A percentile compares a stretch with the other conserved stretches of the same genome.
Evolutionary conservation across 108 stramenopile genomes (phyloP).

Genomic region (Stephanodiscus triporus): DNA sequence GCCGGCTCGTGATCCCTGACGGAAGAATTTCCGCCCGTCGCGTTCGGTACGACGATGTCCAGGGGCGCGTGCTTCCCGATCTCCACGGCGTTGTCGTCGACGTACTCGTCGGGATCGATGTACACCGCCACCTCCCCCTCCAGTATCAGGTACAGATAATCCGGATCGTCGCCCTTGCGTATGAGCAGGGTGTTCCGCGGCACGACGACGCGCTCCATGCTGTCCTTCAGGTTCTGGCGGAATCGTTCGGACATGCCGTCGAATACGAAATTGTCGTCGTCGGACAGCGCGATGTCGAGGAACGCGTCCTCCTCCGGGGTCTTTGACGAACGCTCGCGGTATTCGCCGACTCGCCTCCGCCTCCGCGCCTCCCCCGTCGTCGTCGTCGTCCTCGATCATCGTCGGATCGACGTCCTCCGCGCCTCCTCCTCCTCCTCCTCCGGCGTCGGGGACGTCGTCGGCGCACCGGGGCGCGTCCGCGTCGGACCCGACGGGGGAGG

Average conservation of each 20-base stretch:
- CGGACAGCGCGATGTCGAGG: constrained; percentile 31
- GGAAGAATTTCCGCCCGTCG: neutral
- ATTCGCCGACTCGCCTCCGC: neutral
- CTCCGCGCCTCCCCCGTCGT: neutral
- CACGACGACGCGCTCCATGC: constrained; percentile 32
- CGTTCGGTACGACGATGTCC: constrained; percentile 26
- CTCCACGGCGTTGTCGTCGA: constrained; percentile 42
- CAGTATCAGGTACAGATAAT: constrained; percentile 37
- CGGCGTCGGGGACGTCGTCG: neutral
- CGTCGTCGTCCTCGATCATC: neutral
- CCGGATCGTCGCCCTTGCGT: constrained; percentile 29
- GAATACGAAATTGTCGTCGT: constrained; percentile 43
- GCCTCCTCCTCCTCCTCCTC: neutral
- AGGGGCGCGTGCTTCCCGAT: constrained; percentile 33
- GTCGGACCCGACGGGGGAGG: neutral
- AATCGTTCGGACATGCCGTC: constrained; percentile 32
- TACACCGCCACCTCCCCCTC: constrained; percentile 41
- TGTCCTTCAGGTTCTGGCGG: constrained; percentile 30
- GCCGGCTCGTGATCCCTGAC: neutral
- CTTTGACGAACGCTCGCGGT: neutral
- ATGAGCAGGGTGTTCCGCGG: constrained; percentile 34
- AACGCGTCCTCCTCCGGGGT: constrained; percentile 42
- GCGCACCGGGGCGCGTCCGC: neutral
- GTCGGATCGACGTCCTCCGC: neutral
- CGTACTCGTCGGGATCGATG: constrained; percentile 42